Evolutionary conservation across 1,284 basidiomycete genomes (phyloP).

Genomic region (Ustilago sp.): DNA sequence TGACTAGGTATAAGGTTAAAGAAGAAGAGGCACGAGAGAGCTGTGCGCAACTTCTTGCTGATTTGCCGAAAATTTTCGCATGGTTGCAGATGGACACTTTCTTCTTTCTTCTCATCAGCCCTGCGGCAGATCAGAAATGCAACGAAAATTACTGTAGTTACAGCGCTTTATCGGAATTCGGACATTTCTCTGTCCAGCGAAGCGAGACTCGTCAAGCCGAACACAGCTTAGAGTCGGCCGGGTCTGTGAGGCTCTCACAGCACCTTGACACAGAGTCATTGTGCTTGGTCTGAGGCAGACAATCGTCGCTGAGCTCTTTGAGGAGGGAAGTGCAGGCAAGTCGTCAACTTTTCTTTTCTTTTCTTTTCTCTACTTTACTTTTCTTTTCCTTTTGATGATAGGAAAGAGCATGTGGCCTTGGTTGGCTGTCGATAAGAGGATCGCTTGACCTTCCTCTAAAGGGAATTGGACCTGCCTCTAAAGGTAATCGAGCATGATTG

Average conservation of each 20-base stretch:
- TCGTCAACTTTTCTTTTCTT: no score
- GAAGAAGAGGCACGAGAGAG: not conserved
- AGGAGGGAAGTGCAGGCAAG: not conserved
- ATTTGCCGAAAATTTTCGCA: constrained; percentile 4
- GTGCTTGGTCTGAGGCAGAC: not conserved
- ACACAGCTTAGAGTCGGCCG: not conserved
- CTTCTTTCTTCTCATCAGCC: constrained; percentile 3
- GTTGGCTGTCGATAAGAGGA: constrained; percentile 29
- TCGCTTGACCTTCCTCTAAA: constrained; percentile 45
- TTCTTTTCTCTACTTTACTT: no score
- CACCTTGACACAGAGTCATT: not conserved
- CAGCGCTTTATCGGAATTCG: constrained; percentile 3
- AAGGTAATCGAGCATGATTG: constrained; percentile 21
- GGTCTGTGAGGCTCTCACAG: not conserved
- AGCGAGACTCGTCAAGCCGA: not conserved
- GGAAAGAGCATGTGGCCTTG: not conserved
- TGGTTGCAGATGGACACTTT: constrained; percentile 6
- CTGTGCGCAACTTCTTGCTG: not conserved
- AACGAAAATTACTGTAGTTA: constrained; percentile 2
- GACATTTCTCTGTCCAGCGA: not conserved
- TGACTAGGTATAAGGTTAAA: not conserved
- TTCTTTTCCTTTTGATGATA: not conserved
- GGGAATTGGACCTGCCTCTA: constrained; percentile 50
- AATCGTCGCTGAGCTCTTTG: not conserved
- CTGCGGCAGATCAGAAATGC: constrained; percentile 14